Percentiles rank a stretch among this genome's conserved stretches.
Conservation (phyloP, 2,329 filamentous ascomycete species). For the Penicillium hesseltinei region DNA sequence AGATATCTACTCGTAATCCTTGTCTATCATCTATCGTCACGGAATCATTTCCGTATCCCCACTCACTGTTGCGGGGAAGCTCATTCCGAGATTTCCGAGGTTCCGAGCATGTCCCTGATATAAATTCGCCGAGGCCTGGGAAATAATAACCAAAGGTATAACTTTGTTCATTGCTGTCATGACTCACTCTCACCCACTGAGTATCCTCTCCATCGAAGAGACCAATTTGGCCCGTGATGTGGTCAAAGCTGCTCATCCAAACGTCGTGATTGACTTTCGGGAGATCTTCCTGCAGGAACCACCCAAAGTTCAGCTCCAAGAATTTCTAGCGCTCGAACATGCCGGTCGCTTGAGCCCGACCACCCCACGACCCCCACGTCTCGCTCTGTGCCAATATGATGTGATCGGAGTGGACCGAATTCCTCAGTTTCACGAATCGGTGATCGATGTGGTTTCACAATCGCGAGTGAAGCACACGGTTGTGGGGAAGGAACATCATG, state of each 20-base stretch:
- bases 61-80: neutral
- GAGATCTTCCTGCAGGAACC: constrained; percentile 54
- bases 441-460: constrained; percentile 49
- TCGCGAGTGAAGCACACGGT: constrained; percentile 46
- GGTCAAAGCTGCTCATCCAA: constrained; percentile 29
- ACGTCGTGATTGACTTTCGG: constrained; percentile 44
- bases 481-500: constrained; percentile 50
- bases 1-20: neutral
- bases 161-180: constrained; percentile 14
- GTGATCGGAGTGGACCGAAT: constrained; percentile 53
- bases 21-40: neutral
- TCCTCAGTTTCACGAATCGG: constrained; percentile 55
- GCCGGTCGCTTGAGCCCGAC: constrained; percentile 40
- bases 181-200: constrained; percentile 34
- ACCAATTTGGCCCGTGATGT: constrained; percentile 37
- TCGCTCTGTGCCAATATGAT: constrained; percentile 57
- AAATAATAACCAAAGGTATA: neutral
- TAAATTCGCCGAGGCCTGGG: neutral
- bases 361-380: constrained; percentile 48
- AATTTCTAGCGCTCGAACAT: constrained; percentile 51
- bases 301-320: constrained; percentile 48
- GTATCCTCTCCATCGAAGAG: constrained; percentile 36
- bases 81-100: constrained; percentile 2
- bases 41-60: constrained; percentile 4
- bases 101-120: neutral